Evolutionary conservation across 202 grass and related monocot genomes (phyloP), one percentile per base, ranked within the genome.

Genomic region (Sporobolus alterniflorus): DNA sequence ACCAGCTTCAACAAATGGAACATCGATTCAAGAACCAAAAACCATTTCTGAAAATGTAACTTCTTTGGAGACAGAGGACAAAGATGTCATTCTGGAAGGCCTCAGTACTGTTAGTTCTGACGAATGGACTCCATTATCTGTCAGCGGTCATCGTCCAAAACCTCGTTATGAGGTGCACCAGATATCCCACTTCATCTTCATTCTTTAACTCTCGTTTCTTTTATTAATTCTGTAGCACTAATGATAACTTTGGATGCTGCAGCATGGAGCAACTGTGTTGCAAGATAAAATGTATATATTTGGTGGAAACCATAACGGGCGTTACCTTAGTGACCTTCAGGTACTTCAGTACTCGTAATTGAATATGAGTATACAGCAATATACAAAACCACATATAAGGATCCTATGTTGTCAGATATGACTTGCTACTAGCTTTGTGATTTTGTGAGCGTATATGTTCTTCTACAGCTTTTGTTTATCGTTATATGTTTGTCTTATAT

Each of bases 271-370:
- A 76, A 92, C 88, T 86, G 44, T 96, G 9, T 76, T 97, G 59
- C 91, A 91, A 84, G 91, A 99, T 43, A 96, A 96, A 86, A 96
- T 99, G 93, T 99, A 92, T 74, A 66, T 92, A 85, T 99, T 94
- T 92, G 97, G 91, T 44, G 97, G 97, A 88, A 99, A 96, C 81
- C 91, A 99, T 78, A 99, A 99, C 42, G 97, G 97, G 0, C 93
- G 97, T 63, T 99, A 96, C 84, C 97, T 99, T 91, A 93, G 84
- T 67, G 94, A 97, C 83, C 86, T 97, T 86, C 94, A 97, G 90
- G 94, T 97, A 84, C 28, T 1, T 18, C 29, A 63, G 60, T 16
- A 63, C 30, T 21, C 69, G 69, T 46, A 64, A 30, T 18, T 83
- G 48, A 90, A 22, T 79, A 3, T 1, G 15, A 30, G 28, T 32